A percentile compares a stretch with the other conserved stretches of the same genome.
phyloP scores from a whole-genome alignment of 495 filamentous ascomycete species.

The Saxophila tyrrhenica region DNA sequence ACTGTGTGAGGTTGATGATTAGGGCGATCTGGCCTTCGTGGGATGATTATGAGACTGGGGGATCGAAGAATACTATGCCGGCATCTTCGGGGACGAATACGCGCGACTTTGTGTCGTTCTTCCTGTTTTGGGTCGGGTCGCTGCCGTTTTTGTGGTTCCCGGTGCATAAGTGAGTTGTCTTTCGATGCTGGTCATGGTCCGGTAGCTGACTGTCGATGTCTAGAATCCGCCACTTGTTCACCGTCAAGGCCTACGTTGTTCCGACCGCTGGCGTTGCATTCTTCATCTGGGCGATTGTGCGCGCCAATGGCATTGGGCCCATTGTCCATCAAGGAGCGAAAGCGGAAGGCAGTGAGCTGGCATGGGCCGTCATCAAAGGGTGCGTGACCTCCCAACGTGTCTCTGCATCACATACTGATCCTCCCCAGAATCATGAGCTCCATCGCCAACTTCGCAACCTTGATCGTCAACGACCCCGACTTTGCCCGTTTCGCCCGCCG shows the following conservation, averaged over 20 bases:
- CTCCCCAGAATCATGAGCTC: slow-evolving; percentile 55
- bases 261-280: slow-evolving; percentile 74
- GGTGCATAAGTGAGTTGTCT: slow-evolving; percentile 40
- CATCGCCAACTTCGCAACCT: slow-evolving; percentile 86
- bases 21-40: slow-evolving; percentile 18
- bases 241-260: slow-evolving; percentile 78
- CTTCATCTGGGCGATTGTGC: slow-evolving; percentile 81
- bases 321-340: slow-evolving; percentile 63
- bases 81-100: slow-evolving; percentile 60
- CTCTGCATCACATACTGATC: no score
- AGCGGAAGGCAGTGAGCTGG: slow-evolving; percentile 55
- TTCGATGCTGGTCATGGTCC: background rate
- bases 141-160: slow-evolving; percentile 55
- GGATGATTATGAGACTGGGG: slow-evolving; percentile 2
- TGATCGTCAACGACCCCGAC: slow-evolving; percentile 73
- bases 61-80: slow-evolving; percentile 31
- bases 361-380: slow-evolving; percentile 67
- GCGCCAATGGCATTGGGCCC: slow-evolving; percentile 74
- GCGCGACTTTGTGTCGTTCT: slow-evolving; percentile 46
- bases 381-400: slow-evolving; percentile 17
- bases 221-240: slow-evolving; percentile 70
- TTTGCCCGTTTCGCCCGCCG: slow-evolving; percentile 77
- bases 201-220: background rate
- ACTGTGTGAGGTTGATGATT: slow-evolving; percentile 31
- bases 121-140: slow-evolving; percentile 43